Evolutionary conservation across 306 rosid genomes (phyloP).

Genomic region (Sicyos edulis): DNA sequence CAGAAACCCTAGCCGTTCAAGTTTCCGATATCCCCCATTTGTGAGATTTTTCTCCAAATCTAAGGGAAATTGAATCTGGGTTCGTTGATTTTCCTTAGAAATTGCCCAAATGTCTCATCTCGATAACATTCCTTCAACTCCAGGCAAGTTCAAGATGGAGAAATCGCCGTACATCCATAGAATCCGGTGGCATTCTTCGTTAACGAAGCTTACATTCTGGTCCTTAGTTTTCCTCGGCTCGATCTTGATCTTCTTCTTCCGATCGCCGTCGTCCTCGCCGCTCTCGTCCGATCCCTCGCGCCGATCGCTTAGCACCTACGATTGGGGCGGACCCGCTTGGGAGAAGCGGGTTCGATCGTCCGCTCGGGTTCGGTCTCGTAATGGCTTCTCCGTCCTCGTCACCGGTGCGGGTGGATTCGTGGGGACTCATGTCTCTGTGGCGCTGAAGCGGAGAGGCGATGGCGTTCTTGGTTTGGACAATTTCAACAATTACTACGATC

Average conservation of each 20-base stretch:
- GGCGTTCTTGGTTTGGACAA: slow-evolving; percentile 77
- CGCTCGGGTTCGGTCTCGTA: slow-evolving; percentile 54
- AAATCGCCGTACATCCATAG: slow-evolving; percentile 67
- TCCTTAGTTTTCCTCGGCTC: slow-evolving; percentile 57
- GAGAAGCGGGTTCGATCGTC: slow-evolving; percentile 74
- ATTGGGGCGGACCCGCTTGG: slow-evolving; percentile 89
- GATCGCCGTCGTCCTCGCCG: slow-evolving; percentile 53
- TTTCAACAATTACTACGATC: slow-evolving; percentile 85
- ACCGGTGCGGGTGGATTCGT: slow-evolving; percentile 94
- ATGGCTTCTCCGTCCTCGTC: slow-evolving; percentile 68
- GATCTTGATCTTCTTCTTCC: slow-evolving; percentile 75
- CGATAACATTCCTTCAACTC: slow-evolving; percentile 76
- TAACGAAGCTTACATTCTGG: slow-evolving; percentile 77
- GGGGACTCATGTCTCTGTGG: slow-evolving; percentile 84
- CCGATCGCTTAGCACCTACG: slow-evolving; percentile 61
- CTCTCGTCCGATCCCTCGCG: slow-evolving; percentile 60
- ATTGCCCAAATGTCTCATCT: slow-evolving; percentile 42
- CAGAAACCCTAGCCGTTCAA: slow-evolving; percentile 14
- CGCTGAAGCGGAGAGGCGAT: slow-evolving; percentile 84
- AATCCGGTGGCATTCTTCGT: slow-evolving; percentile 64
- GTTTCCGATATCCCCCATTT: slow-evolving; percentile 2
- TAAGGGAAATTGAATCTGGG: slow-evolving; percentile 23
- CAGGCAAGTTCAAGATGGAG: slow-evolving; percentile 93
- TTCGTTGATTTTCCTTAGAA: neutral
- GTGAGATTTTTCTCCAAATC: slow-evolving; percentile 4